phyloP scores from a whole-genome alignment of 2,329 filamentous ascomycete genomes.

The Neonectria sp. region DNA sequence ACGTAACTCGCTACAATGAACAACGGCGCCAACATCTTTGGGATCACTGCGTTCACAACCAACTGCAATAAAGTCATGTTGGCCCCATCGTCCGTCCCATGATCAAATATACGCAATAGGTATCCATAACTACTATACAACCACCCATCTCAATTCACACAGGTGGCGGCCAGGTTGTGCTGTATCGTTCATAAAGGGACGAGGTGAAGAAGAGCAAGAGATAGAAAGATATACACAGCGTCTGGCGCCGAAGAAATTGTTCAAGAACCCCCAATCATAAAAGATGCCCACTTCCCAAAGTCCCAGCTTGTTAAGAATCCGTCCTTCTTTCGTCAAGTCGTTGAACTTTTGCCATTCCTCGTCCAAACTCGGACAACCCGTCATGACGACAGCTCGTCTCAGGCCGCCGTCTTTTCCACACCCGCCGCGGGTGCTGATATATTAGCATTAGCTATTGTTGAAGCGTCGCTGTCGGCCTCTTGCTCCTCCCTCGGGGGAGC shows the following conservation, averaged over 20 bases:
- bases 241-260: conserved; percentile 34
- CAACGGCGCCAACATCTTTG: background rate
- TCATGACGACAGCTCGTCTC: background rate
- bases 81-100: conserved; percentile 26
- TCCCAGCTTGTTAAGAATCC: conserved; percentile 39
- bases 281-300: conserved; percentile 28
- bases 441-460: conserved; percentile 26
- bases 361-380: conserved; percentile 5
- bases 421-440: conserved; percentile 17
- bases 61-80: conserved; percentile 6
- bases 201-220: conserved; percentile 18
- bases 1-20: background rate
- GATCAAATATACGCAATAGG: conserved; percentile 41
- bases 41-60: background rate
- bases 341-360: conserved; percentile 32
- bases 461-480: conserved; percentile 11
- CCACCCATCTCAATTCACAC: conserved; percentile 21
- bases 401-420: conserved; percentile 29
- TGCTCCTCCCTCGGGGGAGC: conserved; percentile 35
- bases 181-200: conserved; percentile 24
- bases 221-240: conserved; percentile 31
- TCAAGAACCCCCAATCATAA: conserved; percentile 27
- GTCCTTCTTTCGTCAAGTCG: conserved; percentile 45
- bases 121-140: conserved; percentile 43
- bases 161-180: conserved; percentile 24